A percentile compares a stretch with the other conserved stretches of the same genome.
These are phyloP conservation scores for Theobroma grandiflorum DNA, from an alignment of 441 rosid genomes.

Conservation along the genomic window DNA sequence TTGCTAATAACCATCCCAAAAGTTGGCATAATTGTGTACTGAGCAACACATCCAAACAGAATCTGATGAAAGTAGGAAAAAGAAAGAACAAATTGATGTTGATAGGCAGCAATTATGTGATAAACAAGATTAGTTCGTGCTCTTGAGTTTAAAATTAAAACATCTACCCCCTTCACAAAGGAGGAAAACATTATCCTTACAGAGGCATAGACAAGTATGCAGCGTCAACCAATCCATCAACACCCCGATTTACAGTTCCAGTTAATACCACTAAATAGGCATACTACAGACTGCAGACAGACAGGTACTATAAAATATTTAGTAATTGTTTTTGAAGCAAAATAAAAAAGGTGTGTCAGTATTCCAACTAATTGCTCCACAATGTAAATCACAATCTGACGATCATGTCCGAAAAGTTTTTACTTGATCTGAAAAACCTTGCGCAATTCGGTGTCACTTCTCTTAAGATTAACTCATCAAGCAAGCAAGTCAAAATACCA, in stretches of 20 bases:
- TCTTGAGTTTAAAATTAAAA: neutral
- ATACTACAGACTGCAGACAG: neutral
- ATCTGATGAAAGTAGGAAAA: constrained; percentile 47
- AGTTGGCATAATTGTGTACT: constrained; percentile 69
- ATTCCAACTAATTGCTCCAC: neutral
- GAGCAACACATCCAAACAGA: constrained; percentile 67
- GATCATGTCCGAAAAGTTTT: neutral
- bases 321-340: neutral
- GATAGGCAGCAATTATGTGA: neutral
- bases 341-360: neutral
- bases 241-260: neutral
- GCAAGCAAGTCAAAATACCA: neutral
- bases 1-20: constrained; percentile 56
- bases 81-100: constrained; percentile 1
- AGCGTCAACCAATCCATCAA: neutral
- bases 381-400: neutral
- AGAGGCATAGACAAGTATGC: neutral
- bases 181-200: neutral
- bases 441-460: neutral
- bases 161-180: neutral
- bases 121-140: neutral
- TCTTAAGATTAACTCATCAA: too few relatives aligned
- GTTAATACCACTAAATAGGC: neutral
- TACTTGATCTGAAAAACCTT: neutral
- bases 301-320: neutral